These are phyloP conservation scores for Scalesia atractyloides DNA, from an alignment of 129 eudicot genomes.

Conservation along the genomic window DNA sequence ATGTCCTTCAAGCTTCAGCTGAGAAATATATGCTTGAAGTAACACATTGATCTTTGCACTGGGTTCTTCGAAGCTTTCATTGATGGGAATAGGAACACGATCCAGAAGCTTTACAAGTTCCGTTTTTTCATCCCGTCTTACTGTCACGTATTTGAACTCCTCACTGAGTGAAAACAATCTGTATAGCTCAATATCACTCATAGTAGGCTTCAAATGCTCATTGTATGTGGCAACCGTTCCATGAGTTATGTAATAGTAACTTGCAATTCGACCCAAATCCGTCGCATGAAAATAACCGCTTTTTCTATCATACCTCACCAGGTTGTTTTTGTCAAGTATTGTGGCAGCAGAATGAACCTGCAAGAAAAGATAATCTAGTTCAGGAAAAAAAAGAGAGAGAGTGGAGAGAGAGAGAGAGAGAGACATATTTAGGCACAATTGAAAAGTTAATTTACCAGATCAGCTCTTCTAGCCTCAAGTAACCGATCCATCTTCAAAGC, in stretches of 20 bases:
- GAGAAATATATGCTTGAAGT: slow-evolving; percentile 93
- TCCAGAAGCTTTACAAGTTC: slow-evolving; percentile 90
- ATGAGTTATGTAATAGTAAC: slow-evolving; percentile 89
- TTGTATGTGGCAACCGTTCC: slow-evolving; percentile 93
- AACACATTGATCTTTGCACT: slow-evolving; percentile 93
- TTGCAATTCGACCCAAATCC: slow-evolving; percentile 96
- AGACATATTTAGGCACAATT: not conserved
- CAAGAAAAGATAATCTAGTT: slow-evolving; percentile 14
- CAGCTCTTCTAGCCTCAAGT: slow-evolving; percentile 79
- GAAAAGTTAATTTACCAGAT: slow-evolving; percentile 58
- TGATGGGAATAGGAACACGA: slow-evolving; percentile 89
- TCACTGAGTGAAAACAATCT: slow-evolving; percentile 94
- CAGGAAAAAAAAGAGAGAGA: not conserved
- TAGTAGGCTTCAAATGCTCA: slow-evolving; percentile 93
- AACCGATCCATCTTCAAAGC: slow-evolving; percentile 45
- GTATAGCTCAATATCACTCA: slow-evolving; percentile 97
- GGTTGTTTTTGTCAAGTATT: slow-evolving; percentile 74
- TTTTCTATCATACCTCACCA: slow-evolving; percentile 89
- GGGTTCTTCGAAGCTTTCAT: slow-evolving; percentile 92
- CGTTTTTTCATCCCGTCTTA: slow-evolving; percentile 96
- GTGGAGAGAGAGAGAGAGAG: no score
- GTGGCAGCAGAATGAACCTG: slow-evolving; percentile 98
- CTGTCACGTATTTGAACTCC: slow-evolving; percentile 89
- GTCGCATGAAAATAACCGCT: slow-evolving; percentile 97
- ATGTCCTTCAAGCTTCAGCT: slow-evolving; percentile 84